Conservation (phyloP, 192 early-diverging fungal genomes). For the Backusella circina region DNA sequence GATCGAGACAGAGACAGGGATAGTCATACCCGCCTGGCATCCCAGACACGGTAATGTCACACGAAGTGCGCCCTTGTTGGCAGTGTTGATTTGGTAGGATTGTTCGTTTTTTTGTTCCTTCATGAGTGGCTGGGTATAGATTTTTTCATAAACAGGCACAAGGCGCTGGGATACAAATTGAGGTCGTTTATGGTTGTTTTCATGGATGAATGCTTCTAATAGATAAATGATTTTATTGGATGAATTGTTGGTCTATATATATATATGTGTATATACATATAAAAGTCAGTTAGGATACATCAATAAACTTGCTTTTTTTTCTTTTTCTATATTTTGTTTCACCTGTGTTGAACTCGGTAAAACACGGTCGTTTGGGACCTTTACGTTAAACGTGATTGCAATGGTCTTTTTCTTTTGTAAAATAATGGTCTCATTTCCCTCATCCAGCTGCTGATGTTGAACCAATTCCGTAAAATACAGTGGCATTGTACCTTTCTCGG, state of each 20-base stretch:
- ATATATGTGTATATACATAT: neutral
- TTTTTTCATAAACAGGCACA: neutral
- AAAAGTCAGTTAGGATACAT: neutral
- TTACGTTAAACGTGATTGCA: slow-evolving; percentile 13
- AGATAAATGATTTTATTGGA: slow-evolving; percentile 4
- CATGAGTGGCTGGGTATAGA: neutral
- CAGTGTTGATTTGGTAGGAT: neutral
- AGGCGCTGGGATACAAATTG: neutral
- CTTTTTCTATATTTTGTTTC: neutral
- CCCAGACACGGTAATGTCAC: neutral
- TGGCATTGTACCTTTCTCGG: neutral
- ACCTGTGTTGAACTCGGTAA: slow-evolving; percentile 17
- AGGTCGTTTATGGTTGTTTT: neutral
- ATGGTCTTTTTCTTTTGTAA: neutral
- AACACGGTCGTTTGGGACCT: neutral
- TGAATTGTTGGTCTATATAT: neutral
- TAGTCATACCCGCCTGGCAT: neutral
- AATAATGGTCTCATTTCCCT: neutral
- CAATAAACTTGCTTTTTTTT: neutral
- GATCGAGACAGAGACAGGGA: neutral
- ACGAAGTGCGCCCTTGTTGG: neutral
- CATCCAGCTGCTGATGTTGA: neutral
- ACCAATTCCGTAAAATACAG: neutral
- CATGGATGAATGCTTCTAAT: slow-evolving; percentile 2
- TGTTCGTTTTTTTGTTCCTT: neutral